Base-by-base conservation (phyloP, 257 asterid species). In the Solanum medicagineum region DNA sequence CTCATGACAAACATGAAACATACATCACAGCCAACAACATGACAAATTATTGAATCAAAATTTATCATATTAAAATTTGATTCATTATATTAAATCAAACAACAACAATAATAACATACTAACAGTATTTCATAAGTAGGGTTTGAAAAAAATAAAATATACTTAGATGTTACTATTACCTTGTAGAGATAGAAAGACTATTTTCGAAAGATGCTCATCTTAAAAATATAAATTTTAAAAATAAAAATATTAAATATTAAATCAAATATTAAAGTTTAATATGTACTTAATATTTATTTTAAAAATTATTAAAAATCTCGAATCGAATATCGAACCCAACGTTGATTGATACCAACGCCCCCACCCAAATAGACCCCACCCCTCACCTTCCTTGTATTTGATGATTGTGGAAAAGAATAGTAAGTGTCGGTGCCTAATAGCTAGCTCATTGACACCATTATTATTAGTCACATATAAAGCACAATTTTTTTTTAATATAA, bases 391-490 rank as follows among this genome's bases (percentile, higher is more conserved):
- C 8, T 40, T 36, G 42, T 36, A 0, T 22, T 10, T 60, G 69
- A 57, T 57, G 69, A 57, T 57, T n/a, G 80, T 19, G 14, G 16
- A 24, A 15, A 75, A 4, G 8, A 75, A 22, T 6, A 22, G 44
- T 9, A 47, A 49, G 62, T 75, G 82, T 75, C 82, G 60, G 82
- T 75, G 17, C 40, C 57, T 55, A 5, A 75, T 75, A 8, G n/a
- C 1, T 75, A 8, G n/a, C 1, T 42, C 12, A 75, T 22, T 71
- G 32, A 17, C 11, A 73, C 20, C 40, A 74, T 74, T 74, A 73
- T 73, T 73, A 73, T 51, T 7, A 74, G 60, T 74, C 81, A 74
- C 81, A 47, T 75, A 8, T 3, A 68, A 75, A 49, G 62, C 62
- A 75, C 44, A n/a, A 49, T n/a, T 4, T 14, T 11, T 11, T 7